These are phyloP conservation scores for Myotisia sp. DNA, from an alignment of 2,329 filamentous ascomycete genomes.

Conservation along the genomic window DNA sequence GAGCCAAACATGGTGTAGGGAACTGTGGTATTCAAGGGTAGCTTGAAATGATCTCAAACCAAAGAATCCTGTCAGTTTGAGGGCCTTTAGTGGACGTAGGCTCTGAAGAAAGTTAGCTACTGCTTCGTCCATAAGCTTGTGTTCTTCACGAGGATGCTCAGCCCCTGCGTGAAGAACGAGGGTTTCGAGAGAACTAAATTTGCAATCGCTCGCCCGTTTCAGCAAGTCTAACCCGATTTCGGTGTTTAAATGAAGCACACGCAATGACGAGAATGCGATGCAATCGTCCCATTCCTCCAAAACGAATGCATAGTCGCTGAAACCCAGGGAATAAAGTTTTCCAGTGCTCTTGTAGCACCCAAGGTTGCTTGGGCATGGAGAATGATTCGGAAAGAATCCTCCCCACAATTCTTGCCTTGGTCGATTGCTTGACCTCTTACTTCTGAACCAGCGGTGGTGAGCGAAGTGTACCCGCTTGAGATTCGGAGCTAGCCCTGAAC, in stretches of 20 bases:
- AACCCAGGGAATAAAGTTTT: not conserved
- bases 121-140: not conserved
- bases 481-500: constrained; percentile 1
- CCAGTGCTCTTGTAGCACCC: too few relatives aligned
- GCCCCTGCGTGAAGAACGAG: not conserved
- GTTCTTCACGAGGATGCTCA: not conserved
- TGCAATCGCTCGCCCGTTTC: not conserved
- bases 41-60: not conserved
- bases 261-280: not conserved
- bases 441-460: not conserved
- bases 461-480: not conserved
- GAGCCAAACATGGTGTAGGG: not conserved
- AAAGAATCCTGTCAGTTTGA: not conserved
- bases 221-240: not conserved
- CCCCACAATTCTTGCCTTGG: constrained; percentile 1
- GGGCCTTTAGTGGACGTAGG: not conserved
- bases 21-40: constrained; percentile 1
- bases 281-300: not conserved
- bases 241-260: not conserved
- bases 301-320: not conserved
- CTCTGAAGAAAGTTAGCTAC: not conserved
- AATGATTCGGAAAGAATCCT: not conserved
- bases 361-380: not conserved
- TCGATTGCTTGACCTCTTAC: not conserved
- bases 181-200: constrained; percentile 2